Evolutionary conservation across 2,329 filamentous ascomycete species (phyloP).

Genomic region (Alternaria consortialis): DNA sequence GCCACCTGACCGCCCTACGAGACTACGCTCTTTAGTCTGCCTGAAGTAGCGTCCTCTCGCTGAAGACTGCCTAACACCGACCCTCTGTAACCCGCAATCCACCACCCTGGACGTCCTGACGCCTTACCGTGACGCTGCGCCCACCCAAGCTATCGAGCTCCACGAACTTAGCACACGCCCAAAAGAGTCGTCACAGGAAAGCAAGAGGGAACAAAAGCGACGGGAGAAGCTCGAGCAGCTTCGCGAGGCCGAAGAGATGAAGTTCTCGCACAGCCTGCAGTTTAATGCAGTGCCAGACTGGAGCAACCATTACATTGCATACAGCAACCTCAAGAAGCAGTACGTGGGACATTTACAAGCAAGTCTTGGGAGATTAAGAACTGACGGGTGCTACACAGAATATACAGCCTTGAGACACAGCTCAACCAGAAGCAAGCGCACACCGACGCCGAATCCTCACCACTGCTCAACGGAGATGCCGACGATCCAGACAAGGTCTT

Average conservation of each 20-base stretch:
- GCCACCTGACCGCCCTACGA: conserved; percentile 17
- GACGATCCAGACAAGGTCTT: conserved; percentile 84
- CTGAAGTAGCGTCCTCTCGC: conserved; percentile 10
- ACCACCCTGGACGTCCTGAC: conserved; percentile 40
- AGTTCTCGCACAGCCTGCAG: conserved; percentile 99
- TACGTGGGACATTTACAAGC: conserved; percentile 57
- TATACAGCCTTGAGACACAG: conserved; percentile 93
- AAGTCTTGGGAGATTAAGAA: neutral
- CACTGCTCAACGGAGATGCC: conserved; percentile 73
- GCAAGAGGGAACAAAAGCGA: conserved; percentile 56
- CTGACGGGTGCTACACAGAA: conserved; percentile 63
- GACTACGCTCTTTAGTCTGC: conserved; percentile 14
- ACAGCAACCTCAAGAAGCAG: conserved; percentile 99
- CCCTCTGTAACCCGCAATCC: conserved; percentile 11
- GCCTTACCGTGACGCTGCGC: conserved; percentile 27
- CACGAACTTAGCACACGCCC: conserved; percentile 32
- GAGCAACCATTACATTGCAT: conserved; percentile 97
- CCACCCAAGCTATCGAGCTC: conserved; percentile 43
- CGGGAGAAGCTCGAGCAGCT: conserved; percentile 74
- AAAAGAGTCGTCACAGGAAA: conserved; percentile 23
- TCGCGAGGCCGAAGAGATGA: conserved; percentile 86
- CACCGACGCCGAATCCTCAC: conserved; percentile 81
- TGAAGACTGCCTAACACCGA: neutral
- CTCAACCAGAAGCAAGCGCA: conserved; percentile 68
- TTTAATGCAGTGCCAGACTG: conserved; percentile 99